Base-by-base conservation (phyloP, 768 basidiomycete genomes). In the Nidularia sp. region DNA sequence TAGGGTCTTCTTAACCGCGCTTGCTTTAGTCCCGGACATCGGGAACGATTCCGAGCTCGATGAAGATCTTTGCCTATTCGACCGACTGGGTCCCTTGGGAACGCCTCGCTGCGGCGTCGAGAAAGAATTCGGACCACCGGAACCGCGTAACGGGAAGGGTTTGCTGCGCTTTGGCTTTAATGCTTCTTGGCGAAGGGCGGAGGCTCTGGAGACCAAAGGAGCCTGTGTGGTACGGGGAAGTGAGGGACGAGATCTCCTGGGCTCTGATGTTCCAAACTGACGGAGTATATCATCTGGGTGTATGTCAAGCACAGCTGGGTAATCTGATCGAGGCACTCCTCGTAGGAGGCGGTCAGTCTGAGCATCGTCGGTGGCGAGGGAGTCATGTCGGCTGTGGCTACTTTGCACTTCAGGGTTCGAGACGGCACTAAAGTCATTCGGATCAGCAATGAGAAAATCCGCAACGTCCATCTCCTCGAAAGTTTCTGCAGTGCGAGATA, bases 11-110 rank as follows among this genome's bases (percentile, higher is more conserved):
- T 72, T 73, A 15, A 64, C 61, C 8, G 60, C 64, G 55, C 68
- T 69, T 6, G 76, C 75, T 18, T 65, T 64, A 1, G 76, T 75
- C 5, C 73, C 73, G 9, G 35, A 39, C 22, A 70, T 41, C 0
- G 75, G 73, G 52, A 72, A 72, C 2, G 65, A 61, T 5, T 66
- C 66, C 2, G 68, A 64, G 9, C 42, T 53, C 22, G 53, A 57
- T 35, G 45, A 51, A 25, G 53, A 53, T 13, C 48, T 42, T 42
- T 45, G 47, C 32, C 52, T 25, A 25, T 25, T 25, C 25, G 25
- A 25, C 25, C 25, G 25, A 25, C 25, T 25, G 25, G 3, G 25
- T 2, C 25, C 3, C 41, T 15, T 22, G 39, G 43, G 46, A 34
- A 10, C 7, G n/a, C 9, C 45, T 43, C 18, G 48, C 33, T 39